Conservation (phyloP, 352 stramenopile genomes). For the Aphanomyces cochlioides region DNA sequence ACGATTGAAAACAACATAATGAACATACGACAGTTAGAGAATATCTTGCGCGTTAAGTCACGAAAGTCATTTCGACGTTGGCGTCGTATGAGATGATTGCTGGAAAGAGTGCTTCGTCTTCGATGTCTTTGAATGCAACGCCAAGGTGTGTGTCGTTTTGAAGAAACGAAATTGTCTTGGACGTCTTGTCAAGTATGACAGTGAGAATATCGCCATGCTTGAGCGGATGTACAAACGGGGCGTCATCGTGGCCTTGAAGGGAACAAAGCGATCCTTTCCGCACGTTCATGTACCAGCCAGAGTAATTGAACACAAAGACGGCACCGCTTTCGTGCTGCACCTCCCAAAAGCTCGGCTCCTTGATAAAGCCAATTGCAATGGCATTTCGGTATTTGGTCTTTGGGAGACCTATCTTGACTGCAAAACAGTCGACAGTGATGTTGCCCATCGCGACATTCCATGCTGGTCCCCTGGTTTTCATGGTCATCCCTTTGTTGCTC, state of each 20-base stretch:
- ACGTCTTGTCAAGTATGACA: slow-evolving; percentile 13
- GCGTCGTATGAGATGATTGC: slow-evolving; percentile 28
- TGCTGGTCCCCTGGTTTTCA: slow-evolving; percentile 1
- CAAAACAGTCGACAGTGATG: slow-evolving; percentile 3
- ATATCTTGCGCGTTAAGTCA: not conserved
- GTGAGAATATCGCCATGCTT: slow-evolving; percentile 22
- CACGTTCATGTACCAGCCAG: slow-evolving; percentile 28
- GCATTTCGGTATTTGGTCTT: slow-evolving; percentile 26
- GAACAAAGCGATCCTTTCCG: slow-evolving; percentile 23
- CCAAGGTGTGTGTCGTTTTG: slow-evolving; percentile 17
- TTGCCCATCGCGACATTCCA: slow-evolving; percentile 26
- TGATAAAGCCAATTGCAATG: slow-evolving; percentile 28
- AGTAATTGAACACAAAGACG: slow-evolving; percentile 27
- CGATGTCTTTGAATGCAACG: slow-evolving; percentile 20
- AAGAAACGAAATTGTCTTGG: slow-evolving; percentile 20
- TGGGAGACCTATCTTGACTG: slow-evolving; percentile 1
- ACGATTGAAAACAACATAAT: no score
- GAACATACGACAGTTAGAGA: not conserved
- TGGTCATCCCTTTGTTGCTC: not conserved
- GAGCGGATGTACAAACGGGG: slow-evolving; percentile 13
- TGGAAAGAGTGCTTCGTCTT: slow-evolving; percentile 6
- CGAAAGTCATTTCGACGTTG: slow-evolving; percentile 3
- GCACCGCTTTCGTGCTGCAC: not conserved
- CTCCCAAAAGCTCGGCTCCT: slow-evolving; percentile 23
- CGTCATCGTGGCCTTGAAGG: slow-evolving; percentile 27